These are phyloP conservation scores for Abelmoschus esculentus DNA, from an alignment of 345 rosid species.

Conservation along the genomic window DNA sequence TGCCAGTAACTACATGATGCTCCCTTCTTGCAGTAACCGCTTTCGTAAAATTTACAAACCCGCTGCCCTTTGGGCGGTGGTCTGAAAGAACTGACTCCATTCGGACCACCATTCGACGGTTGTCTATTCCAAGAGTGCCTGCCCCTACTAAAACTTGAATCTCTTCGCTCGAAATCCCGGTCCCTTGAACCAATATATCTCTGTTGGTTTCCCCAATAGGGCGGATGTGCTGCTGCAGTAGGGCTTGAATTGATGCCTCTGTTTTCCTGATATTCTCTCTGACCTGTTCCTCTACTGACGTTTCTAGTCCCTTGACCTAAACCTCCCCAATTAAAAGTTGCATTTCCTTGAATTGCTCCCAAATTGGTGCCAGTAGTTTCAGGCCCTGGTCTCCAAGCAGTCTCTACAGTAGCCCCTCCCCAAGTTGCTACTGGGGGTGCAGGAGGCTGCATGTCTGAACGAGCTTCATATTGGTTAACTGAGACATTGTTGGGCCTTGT, in stretches of 20 bases:
- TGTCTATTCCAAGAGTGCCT: slow-evolving; percentile 42
- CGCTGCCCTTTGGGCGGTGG: slow-evolving; percentile 64
- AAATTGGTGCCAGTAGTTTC: slow-evolving; percentile 30
- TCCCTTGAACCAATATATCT: slow-evolving; percentile 49
- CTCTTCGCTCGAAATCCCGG: slow-evolving; percentile 38
- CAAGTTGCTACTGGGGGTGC: slow-evolving; percentile 32
- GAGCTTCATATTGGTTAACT: slow-evolving; percentile 42
- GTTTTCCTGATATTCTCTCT: slow-evolving; percentile 28
- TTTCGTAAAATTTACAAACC: slow-evolving; percentile 72
- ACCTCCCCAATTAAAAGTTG: slow-evolving; percentile 26
- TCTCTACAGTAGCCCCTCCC: slow-evolving; percentile 20
- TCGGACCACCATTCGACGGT: slow-evolving; percentile 25
- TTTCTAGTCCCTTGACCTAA: slow-evolving; percentile 22
- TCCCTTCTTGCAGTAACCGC: slow-evolving; percentile 69
- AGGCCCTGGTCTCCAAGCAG: slow-evolving; percentile 39
- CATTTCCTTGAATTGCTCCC: slow-evolving; percentile 39
- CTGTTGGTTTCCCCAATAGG: slow-evolving; percentile 46
- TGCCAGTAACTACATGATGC: slow-evolving; percentile 76
- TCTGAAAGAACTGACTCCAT: slow-evolving; percentile 43
- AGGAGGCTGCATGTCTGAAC: slow-evolving; percentile 40
- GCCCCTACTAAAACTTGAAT: slow-evolving; percentile 48
- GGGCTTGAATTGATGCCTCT: slow-evolving; percentile 28
- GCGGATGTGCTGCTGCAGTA: slow-evolving; percentile 25
- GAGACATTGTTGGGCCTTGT: slow-evolving; percentile 30
- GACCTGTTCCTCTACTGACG: slow-evolving; percentile 29